These are phyloP conservation scores for Ganoderma sinense DNA, from an alignment of 1,284 basidiomycete genomes.

Conservation along the genomic window DNA sequence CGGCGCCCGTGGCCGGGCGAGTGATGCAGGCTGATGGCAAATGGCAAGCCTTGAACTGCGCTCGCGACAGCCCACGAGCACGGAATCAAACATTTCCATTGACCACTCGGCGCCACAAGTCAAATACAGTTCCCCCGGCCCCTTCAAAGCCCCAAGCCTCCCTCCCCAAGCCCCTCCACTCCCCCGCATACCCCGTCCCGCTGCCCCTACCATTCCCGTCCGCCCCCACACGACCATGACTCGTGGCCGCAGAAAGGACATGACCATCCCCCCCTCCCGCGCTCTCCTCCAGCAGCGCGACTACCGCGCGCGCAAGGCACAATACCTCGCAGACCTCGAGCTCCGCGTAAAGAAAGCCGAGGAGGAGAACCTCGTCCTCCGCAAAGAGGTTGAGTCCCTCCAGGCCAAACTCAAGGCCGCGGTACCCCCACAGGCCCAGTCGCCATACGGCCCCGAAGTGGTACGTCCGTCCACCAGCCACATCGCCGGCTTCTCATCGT, in stretches of 20 bases:
- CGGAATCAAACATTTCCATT: slow-evolving; percentile 28
- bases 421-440: slow-evolving; percentile 20
- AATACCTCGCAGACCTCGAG: slow-evolving; percentile 63
- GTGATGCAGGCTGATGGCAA: slow-evolving; percentile 22
- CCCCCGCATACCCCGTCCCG: slow-evolving; percentile 2
- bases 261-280: slow-evolving; percentile 54
- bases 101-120: slow-evolving; percentile 27
- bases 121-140: slow-evolving; percentile 29
- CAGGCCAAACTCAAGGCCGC: slow-evolving; percentile 31
- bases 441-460: slow-evolving; percentile 47
- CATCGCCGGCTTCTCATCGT: not conserved
- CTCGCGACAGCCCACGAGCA: slow-evolving; percentile 22
- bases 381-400: slow-evolving; percentile 52
- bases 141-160: slow-evolving; percentile 25
- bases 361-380: slow-evolving; percentile 59
- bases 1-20: slow-evolving; percentile 26
- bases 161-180: slow-evolving; percentile 11
- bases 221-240: slow-evolving; percentile 50
- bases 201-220: not conserved
- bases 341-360: slow-evolving; percentile 58
- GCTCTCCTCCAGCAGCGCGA: slow-evolving; percentile 63
- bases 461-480: slow-evolving; percentile 42
- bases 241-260: slow-evolving; percentile 69
- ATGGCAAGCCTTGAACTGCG: slow-evolving; percentile 12
- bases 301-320: slow-evolving; percentile 67